phyloP scores from a whole-genome alignment of 805 yeast genomes.

The Kuraishia capsulata region DNA sequence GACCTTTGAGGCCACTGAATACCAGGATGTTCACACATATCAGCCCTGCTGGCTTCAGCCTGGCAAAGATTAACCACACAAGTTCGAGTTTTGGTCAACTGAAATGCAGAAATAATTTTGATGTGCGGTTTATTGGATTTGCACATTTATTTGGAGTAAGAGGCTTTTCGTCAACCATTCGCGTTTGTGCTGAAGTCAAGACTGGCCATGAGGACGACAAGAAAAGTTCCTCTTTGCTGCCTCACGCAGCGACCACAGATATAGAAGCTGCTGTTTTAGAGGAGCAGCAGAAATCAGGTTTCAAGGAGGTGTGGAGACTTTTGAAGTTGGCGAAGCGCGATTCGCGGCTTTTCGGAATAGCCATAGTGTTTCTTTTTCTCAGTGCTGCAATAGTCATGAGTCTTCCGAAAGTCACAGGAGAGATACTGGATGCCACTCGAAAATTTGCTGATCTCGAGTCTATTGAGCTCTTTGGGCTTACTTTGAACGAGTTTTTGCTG shows the following conservation, averaged over 20 bases:
- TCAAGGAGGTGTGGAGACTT: conserved; percentile 29
- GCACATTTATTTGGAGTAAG: no score
- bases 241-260: neutral
- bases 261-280: conserved; percentile 8
- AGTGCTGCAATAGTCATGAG: conserved; percentile 44
- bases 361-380: conserved; percentile 32
- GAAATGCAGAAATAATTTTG: no score
- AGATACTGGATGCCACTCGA: conserved; percentile 40
- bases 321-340: conserved; percentile 35
- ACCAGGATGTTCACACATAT: no score
- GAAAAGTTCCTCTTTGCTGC: neutral
- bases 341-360: conserved; percentile 30
- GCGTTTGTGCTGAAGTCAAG: neutral
- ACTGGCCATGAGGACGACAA: neutral
- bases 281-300: conserved; percentile 21
- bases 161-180: neutral
- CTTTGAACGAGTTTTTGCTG: conserved; percentile 50
- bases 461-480: conserved; percentile 43
- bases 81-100: no score
- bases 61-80: no score
- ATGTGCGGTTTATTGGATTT: no score
- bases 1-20: no score
- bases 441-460: conserved; percentile 16
- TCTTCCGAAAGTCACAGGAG: conserved; percentile 48
- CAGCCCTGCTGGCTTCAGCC: no score